A percentile compares a stretch with the other conserved stretches of the same genome.
phyloP scores from a whole-genome alignment of 306 rosid species.

The Prunus salicina region DNA sequence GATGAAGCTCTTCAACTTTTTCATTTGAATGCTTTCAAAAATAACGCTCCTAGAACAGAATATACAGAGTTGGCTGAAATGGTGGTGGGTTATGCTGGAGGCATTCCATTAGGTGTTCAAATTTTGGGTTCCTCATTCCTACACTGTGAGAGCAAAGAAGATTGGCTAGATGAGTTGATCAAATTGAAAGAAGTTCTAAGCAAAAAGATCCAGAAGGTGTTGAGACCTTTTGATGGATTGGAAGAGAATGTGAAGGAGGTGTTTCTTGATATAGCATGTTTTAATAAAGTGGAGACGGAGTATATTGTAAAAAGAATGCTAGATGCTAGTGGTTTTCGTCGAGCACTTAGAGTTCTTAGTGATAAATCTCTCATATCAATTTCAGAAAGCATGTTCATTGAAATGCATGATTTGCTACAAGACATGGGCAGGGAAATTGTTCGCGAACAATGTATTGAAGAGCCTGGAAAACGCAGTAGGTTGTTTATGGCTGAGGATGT shows the following conservation, averaged over 20 bases:
- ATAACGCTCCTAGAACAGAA: background rate
- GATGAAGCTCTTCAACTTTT: conserved; percentile 3
- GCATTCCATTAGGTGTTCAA: background rate
- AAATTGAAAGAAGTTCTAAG: background rate
- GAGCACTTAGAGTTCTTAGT: conserved; percentile 32
- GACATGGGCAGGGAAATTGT: conserved; percentile 33
- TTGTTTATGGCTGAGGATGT: conserved; percentile 18
- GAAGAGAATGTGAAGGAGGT: conserved; percentile 15
- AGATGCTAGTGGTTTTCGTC: conserved; percentile 7
- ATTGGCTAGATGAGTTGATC: background rate
- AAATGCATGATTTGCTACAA: conserved; percentile 35
- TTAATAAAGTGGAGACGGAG: conserved; percentile 28
- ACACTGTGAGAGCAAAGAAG: background rate
- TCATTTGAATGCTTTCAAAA: conserved; percentile 4
- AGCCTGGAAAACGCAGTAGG: background rate
- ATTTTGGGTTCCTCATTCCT: background rate
- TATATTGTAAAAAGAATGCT: conserved; percentile 12
- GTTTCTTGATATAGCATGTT: conserved; percentile 28
- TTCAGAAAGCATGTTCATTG: background rate
- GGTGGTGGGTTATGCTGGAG: conserved; percentile 1
- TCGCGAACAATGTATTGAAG: background rate
- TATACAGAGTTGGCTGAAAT: background rate
- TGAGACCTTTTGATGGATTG: conserved; percentile 9
- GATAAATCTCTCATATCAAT: conserved; percentile 35
- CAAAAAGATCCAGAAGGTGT: background rate